Percentiles rank a stretch among this genome's conserved stretches.
Evolutionary conservation across 2,329 filamentous ascomycete genomes (phyloP).

Genomic region (Aspergillus sp.): DNA sequence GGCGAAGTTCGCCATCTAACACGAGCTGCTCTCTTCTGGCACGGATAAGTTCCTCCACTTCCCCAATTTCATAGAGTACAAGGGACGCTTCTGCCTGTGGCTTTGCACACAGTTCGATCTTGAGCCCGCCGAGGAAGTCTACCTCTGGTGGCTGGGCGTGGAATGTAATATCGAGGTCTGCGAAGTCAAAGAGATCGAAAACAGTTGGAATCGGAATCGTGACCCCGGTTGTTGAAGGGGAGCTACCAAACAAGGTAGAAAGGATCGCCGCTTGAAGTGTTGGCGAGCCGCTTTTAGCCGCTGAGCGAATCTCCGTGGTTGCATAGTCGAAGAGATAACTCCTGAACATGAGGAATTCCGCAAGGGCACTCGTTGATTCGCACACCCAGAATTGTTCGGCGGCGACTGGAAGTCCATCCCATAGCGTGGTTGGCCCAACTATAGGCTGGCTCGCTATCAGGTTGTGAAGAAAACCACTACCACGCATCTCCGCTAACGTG

Average conservation of each 20-base stretch:
- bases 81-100: conserved; percentile 58
- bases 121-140: conserved; percentile 66
- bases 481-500: conserved; percentile 77
- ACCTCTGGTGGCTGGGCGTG: conserved; percentile 57
- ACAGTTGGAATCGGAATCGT: conserved; percentile 72
- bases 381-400: conserved; percentile 71
- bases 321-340: conserved; percentile 83
- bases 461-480: conserved; percentile 77
- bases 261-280: conserved; percentile 70
- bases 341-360: conserved; percentile 77
- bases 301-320: conserved; percentile 79
- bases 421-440: conserved; percentile 70
- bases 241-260: conserved; percentile 72
- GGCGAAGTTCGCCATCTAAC: conserved; percentile 50
- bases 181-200: conserved; percentile 93
- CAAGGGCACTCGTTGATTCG: conserved; percentile 69
- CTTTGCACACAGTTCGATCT: conserved; percentile 68
- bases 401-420: conserved; percentile 70
- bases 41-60: conserved; percentile 72
- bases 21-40: conserved; percentile 52
- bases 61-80: conserved; percentile 68
- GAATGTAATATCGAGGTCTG: conserved; percentile 64
- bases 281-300: conserved; percentile 71
- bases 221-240: conserved; percentile 69
- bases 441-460: conserved; percentile 73